Evolutionary conservation across 176 grass and related monocot genomes (phyloP).

Genomic region (Tuctoria greenei): DNA sequence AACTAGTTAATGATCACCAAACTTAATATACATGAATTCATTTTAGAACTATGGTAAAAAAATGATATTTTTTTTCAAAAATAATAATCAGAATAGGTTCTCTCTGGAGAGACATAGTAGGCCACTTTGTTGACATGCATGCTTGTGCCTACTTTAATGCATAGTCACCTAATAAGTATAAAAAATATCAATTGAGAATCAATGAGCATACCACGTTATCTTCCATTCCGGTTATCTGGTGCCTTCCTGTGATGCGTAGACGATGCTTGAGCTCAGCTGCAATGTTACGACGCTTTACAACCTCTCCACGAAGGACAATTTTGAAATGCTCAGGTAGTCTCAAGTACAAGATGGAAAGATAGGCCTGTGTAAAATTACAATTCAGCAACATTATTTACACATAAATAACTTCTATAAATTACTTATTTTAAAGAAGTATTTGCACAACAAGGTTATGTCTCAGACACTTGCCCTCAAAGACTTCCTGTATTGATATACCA

Average conservation of each 20-base stretch:
- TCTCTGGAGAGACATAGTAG: not conserved
- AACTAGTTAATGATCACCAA: not conserved
- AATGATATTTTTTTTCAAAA: not conserved
- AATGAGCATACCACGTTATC: constrained; percentile 24
- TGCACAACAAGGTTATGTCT: constrained; percentile 7
- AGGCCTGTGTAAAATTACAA: constrained; percentile 28
- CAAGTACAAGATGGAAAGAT: constrained; percentile 47
- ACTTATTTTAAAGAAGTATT: not conserved
- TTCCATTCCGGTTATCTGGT: constrained; percentile 6
- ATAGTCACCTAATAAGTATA: not conserved
- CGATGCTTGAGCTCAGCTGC: constrained; percentile 36
- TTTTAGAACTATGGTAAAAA: not conserved
- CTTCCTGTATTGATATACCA: constrained; percentile 19
- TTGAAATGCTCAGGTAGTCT: constrained; percentile 32
- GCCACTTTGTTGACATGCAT: not conserved
- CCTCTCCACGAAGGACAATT: constrained; percentile 29
- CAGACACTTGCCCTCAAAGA: constrained; percentile 38
- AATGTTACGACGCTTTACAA: constrained; percentile 29
- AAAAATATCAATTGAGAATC: not conserved
- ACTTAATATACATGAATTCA: not conserved
- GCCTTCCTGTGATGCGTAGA: constrained; percentile 18
- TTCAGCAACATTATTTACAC: not conserved
- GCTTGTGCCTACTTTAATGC: not conserved
- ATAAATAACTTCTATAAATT: not conserved
- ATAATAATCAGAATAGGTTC: not conserved